phyloP scores from a whole-genome alignment of 2,329 filamentous ascomycete genomes.

The Aspergillus sp. region DNA sequence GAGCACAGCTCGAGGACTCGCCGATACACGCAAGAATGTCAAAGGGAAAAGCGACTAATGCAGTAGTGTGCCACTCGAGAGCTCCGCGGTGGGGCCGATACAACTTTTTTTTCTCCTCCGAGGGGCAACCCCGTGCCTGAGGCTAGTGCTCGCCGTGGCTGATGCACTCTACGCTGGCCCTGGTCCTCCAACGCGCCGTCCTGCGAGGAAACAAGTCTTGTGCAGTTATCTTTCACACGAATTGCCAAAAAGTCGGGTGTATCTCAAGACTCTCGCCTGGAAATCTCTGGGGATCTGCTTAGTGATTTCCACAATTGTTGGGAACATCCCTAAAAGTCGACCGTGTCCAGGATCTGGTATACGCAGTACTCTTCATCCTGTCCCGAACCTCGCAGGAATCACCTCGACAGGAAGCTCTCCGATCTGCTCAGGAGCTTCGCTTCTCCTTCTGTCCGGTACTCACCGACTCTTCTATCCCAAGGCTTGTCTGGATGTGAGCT shows the following conservation, averaged over 20 bases:
- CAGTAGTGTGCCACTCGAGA: slow-evolving; percentile 5
- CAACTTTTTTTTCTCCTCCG: slow-evolving; percentile 3
- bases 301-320: slow-evolving; percentile 19
- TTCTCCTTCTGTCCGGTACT: neutral
- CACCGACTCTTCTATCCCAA: slow-evolving; percentile 3
- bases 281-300: slow-evolving; percentile 13
- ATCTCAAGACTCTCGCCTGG: neutral
- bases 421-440: neutral
- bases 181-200: neutral
- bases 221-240: neutral
- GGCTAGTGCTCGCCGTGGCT: slow-evolving; percentile 5
- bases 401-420: neutral
- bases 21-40: slow-evolving; percentile 7
- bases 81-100: slow-evolving; percentile 7
- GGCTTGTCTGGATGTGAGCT: neutral
- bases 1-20: neutral
- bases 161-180: neutral
- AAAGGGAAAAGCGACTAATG: slow-evolving; percentile 1
- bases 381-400: slow-evolving; percentile 12
- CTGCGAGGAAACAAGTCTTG: neutral
- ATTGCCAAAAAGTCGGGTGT: neutral
- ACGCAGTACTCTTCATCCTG: slow-evolving; percentile 27
- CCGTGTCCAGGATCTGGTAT: slow-evolving; percentile 24
- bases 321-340: slow-evolving; percentile 12
- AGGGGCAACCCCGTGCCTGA: slow-evolving; percentile 12